Base-by-base conservation (phyloP, 2,329 filamentous ascomycete genomes). In the Colletotrichum sp. region DNA sequence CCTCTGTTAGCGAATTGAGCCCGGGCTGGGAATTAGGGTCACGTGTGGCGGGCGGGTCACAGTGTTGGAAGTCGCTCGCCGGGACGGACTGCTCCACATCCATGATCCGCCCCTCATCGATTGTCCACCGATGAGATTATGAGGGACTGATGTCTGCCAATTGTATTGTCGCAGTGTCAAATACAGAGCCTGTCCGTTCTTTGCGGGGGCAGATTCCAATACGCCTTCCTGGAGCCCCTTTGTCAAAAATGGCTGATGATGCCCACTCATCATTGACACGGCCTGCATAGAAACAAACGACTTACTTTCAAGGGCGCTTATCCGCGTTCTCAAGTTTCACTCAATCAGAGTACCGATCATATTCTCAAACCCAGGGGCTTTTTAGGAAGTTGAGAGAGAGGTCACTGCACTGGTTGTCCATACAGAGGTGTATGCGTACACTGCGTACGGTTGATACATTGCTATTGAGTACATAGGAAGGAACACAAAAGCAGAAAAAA, bases 1-100 rank as follows among this genome's bases (percentile, higher is more conserved):
- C 78, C 72, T 6, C 69, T 71, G 52, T 78, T 83, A 82, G 81
- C 80, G 81, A 82, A 34, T 44, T 18, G 12, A 71, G 67, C 72
- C 59, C 72, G 67, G 67, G 57, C 13, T 67, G 57, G 28, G 64
- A 26, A 34, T 55, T 9, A 13, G 21, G 60, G 59, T 76, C 74
- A 76, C 74, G 74, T 76, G 74, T 13, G 5, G 0, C 1, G 5
- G 7, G 9, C 7, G 28, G 15, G 8, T 30, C 57, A 69, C 73
- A 73, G 64, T 73, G 73, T 10, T 13, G 18, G 2, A 21, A 36
- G 30, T 44, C 5, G 24, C 15, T 21, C 68, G 9, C 30, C 36
- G 13, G 10, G 32, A 68, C 63, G 39, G 28, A 59, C n/a, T 34
- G 59, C 59, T 32, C 32, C 59, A 59, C 24, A 59, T 59, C n/a